phyloP scores from a whole-genome alignment of 2,329 filamentous ascomycete genomes.

The Incumbomyces lentus region DNA sequence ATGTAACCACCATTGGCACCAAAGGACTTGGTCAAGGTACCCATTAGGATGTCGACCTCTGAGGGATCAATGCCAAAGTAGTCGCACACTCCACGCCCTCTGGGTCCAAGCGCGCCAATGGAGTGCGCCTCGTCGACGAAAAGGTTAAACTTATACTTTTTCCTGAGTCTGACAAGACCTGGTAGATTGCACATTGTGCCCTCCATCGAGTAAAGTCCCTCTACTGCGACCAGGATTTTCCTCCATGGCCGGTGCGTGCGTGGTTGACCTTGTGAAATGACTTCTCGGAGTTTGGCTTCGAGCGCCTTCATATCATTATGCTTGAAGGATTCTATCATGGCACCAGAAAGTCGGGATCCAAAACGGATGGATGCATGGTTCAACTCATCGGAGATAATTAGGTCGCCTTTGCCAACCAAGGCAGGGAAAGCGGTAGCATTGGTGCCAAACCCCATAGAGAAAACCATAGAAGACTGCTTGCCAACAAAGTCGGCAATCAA shows the following conservation, averaged over 20 bases:
- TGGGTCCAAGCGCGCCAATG: conserved; percentile 79
- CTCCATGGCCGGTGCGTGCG: conserved; percentile 98
- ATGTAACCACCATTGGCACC: conserved; percentile 96
- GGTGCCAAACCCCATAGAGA: conserved; percentile 98
- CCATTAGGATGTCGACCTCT: conserved; percentile 93
- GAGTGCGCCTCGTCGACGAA: conserved; percentile 97
- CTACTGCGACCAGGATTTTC: conserved; percentile 93
- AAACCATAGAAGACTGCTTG: conserved; percentile 90
- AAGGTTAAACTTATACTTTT: conserved; percentile 92
- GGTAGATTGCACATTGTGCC: conserved; percentile 98
- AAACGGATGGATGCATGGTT: conserved; percentile 98
- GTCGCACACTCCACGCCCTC: conserved; percentile 87
- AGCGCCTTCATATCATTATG: conserved; percentile 92
- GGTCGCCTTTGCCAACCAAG: conserved; percentile 79
- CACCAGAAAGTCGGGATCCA: conserved; percentile 83
- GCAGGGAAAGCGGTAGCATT: conserved; percentile 90
- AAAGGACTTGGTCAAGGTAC: conserved; percentile 95
- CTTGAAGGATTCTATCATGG: conserved; percentile 92
- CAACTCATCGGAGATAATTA: conserved; percentile 92
- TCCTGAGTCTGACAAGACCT: conserved; percentile 73
- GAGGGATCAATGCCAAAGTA: conserved; percentile 86
- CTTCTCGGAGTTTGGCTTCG: conserved; percentile 76
- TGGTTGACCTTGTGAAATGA: conserved; percentile 91
- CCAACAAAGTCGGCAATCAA: conserved; percentile 85
- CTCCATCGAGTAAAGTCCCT: conserved; percentile 98